Conservation (phyloP, 1,284 basidiomycete species). For the Pseudozyma sp. region DNA sequence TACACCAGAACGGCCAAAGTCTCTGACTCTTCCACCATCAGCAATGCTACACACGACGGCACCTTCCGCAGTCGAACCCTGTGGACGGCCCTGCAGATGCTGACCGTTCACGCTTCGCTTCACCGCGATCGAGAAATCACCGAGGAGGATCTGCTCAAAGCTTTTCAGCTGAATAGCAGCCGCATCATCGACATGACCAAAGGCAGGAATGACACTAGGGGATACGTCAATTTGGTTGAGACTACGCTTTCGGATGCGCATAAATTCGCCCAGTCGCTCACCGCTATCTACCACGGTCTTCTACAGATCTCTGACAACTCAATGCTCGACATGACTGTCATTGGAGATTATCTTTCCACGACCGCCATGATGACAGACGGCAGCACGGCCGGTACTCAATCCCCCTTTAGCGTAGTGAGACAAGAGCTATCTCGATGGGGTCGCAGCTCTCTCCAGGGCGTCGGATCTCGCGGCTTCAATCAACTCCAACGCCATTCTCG, state of each 20-base stretch:
- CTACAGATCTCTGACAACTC: background rate
- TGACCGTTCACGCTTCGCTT: background rate
- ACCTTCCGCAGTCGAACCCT: conserved; percentile 1
- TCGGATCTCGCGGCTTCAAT: background rate
- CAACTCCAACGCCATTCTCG: background rate
- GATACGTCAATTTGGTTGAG: background rate
- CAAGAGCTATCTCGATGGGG: no score
- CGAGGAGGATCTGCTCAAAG: background rate
- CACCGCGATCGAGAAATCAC: background rate
- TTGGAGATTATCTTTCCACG: background rate
- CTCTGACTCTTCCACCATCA: background rate
- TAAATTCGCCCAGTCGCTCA: background rate
- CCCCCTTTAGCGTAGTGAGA: conserved; percentile 5
- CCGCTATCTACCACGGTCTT: conserved; percentile 6
- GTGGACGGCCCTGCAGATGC: background rate
- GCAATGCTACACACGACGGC: background rate
- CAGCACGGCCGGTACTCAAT: conserved; percentile 2
- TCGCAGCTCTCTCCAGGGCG: no score
- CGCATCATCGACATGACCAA: background rate
- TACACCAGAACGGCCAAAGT: conserved; percentile 2
- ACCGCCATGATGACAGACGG: background rate
- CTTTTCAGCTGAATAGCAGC: background rate
- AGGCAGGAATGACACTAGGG: background rate
- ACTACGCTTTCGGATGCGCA: conserved; percentile 6
- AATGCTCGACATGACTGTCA: background rate